phyloP scores from a whole-genome alignment of 2,329 filamentous ascomycete genomes.

The Apiospora rasikravindrae region DNA sequence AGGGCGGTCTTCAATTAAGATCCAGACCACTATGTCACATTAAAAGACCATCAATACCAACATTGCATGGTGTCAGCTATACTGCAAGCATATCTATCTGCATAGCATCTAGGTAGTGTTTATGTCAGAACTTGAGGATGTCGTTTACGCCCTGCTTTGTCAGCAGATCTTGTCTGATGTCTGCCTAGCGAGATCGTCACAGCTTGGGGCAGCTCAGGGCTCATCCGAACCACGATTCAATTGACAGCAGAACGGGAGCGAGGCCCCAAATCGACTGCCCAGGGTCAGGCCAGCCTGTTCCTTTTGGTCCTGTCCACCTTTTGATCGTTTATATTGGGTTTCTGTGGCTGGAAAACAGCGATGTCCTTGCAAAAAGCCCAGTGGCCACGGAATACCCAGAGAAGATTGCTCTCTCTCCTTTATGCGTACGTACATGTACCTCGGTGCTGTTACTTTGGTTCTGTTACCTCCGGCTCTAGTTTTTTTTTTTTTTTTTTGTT shows the following conservation, averaged over 20 bases:
- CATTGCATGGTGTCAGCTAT: neutral
- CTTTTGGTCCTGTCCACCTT: neutral
- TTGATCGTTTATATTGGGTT: neutral
- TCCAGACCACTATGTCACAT: neutral
- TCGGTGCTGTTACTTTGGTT: neutral
- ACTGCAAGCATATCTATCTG: neutral
- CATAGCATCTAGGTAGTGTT: neutral
- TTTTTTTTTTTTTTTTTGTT: neutral
- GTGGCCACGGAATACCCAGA: neutral
- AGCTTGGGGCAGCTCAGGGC: neutral
- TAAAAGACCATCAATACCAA: neutral
- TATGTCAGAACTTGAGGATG: neutral
- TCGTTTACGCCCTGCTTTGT: conserved; percentile 14
- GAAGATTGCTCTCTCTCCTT: neutral
- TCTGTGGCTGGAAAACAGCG: neutral
- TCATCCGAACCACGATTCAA: conserved; percentile 3
- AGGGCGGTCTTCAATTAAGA: neutral
- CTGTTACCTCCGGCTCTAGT: neutral
- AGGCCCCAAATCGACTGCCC: neutral
- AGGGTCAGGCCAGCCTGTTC: neutral
- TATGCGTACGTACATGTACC: neutral
- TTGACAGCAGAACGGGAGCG: neutral
- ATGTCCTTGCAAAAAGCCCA: neutral
- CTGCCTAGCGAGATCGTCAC: neutral
- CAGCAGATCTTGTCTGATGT: neutral